Evolutionary conservation across 108 stramenopile genomes (phyloP).

Genomic region (Nitzschia sp.): DNA sequence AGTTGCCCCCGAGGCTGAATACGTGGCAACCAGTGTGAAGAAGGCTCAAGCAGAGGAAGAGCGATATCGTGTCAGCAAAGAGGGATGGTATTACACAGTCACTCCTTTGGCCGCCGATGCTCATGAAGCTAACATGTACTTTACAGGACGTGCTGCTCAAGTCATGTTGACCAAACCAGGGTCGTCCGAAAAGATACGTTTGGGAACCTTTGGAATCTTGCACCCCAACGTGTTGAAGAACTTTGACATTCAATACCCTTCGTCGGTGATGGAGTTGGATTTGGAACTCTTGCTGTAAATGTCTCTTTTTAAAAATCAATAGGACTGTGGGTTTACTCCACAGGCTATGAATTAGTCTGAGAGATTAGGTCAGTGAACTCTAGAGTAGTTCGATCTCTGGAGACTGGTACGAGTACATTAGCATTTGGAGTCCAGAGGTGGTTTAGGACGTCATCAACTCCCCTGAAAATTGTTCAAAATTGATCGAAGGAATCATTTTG

Average conservation of each 20-base stretch:
- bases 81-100: constrained; percentile 84
- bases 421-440: no score
- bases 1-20: constrained; percentile 79
- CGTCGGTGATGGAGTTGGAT: constrained; percentile 88
- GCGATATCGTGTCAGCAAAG: constrained; percentile 69
- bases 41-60: constrained; percentile 60
- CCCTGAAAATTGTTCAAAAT: no score
- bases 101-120: constrained; percentile 50
- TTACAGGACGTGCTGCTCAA: constrained; percentile 94
- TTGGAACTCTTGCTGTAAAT: constrained; percentile 86
- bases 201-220: constrained; percentile 96
- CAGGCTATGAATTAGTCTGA: no score
- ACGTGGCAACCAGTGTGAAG: constrained; percentile 65
- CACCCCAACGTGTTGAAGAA: constrained; percentile 93
- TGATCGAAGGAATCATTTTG: no score
- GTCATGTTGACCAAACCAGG: constrained; percentile 78
- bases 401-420: no score
- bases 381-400: no score
- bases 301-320: not conserved
- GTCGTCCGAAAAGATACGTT: constrained; percentile 33
- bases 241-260: constrained; percentile 92
- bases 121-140: constrained; percentile 72
- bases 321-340: no score
- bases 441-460: no score
- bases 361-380: no score